Evolutionary conservation across 2,329 filamentous ascomycete species (phyloP).

Genomic region (Cytospora mali): DNA sequence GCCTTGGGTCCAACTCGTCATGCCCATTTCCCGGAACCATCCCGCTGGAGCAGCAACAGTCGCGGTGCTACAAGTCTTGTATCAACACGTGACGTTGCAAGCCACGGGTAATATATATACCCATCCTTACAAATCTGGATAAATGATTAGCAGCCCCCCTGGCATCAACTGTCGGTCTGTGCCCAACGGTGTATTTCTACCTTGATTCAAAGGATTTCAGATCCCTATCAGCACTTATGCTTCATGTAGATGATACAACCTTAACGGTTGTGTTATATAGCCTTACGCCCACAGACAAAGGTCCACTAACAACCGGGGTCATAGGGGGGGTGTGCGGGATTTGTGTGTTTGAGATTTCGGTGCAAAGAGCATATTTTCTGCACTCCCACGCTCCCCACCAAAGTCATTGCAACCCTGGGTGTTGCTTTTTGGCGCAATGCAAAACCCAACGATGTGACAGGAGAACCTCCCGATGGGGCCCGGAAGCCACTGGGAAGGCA

Average conservation of each 20-base stretch:
- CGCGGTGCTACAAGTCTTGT: neutral
- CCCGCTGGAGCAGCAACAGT: constrained; percentile 3
- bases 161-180: neutral
- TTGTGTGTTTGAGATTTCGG: constrained; percentile 12
- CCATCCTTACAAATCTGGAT: neutral
- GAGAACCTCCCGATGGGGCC: constrained; percentile 23
- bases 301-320: constrained; percentile 4
- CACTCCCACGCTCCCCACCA: constrained; percentile 9
- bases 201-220: neutral
- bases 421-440: constrained; percentile 21
- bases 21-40: neutral
- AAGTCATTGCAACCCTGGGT: constrained; percentile 20
- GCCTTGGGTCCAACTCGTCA: constrained; percentile 1
- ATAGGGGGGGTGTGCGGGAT: constrained; percentile 3
- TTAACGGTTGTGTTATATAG: constrained; percentile 25
- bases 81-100: constrained; percentile 6
- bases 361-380: neutral
- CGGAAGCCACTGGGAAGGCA: constrained; percentile 21
- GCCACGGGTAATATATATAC: neutral
- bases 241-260: constrained; percentile 8
- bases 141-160: neutral
- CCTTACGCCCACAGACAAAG: constrained; percentile 14
- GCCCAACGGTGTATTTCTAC: neutral
- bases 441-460: constrained; percentile 28
- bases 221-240: constrained; percentile 5